Base-by-base conservation (phyloP, 1,139 yeast species). In the Taiozyma sp. region DNA sequence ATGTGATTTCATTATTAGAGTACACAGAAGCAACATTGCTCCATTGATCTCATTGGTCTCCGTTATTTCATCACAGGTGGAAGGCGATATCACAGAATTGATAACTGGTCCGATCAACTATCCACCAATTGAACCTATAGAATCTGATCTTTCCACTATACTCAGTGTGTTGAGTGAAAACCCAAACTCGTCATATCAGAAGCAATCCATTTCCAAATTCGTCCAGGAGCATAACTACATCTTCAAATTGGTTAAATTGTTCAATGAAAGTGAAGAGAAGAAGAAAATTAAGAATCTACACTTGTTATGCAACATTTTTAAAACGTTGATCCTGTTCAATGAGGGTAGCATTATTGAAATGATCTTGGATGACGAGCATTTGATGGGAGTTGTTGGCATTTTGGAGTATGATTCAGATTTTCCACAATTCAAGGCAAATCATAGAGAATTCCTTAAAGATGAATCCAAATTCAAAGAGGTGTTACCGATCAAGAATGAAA, bases 331-430 rank as follows among this genome's bases (percentile, higher is more conserved):
- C 27, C 71, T 86, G 43, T 84, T 86, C 67, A 88, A 87, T 62
- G 97, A 92, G 59, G 73, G 82, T 14, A 65, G 76, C 13, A 73
- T 93, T 6, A 69, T 91, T 43, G 96, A 90, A 53, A 72, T 78
- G 44, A 75, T 92, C 50, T 70, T 89, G 2, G 77, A 79, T 16
- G 93, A 87, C 57, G 78, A 76, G 4, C 74, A 79, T 51, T 76
- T 89, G 38, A 62, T 77, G 59, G 87, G 88, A 0, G 70, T 88
- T 7, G 79, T 86, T 10, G 96, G 96, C 0, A 86, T 90, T n/a
- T 70, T 93, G 47, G 99, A 93, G 66, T 93, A 92, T 67, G 97
- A 92, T 65, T 87, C 95, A 0, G 96, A 87, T 51, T 88, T 78
- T 61, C 96, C 97, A 0, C 75, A 75, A 24, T 75, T 78, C 57